Evolutionary conservation across 1,284 basidiomycete genomes (phyloP).

Genomic region (Heterobasidion annosum): DNA sequence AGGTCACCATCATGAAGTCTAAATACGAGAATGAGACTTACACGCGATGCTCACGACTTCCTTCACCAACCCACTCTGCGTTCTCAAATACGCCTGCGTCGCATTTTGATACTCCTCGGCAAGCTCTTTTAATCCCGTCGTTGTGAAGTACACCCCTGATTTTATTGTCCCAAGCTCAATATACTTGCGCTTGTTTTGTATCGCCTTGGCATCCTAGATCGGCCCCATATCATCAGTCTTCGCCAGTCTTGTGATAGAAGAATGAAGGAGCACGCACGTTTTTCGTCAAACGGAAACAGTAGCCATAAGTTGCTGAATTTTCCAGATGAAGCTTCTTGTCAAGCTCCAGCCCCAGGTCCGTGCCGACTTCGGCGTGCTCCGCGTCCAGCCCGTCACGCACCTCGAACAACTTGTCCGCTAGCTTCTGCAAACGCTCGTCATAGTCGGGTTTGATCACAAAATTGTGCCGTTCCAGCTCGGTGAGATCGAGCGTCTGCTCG

Average conservation of each 20-base stretch:
- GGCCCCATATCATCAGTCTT: neutral
- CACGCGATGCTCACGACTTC: conserved; percentile 91
- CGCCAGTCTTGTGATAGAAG: neutral
- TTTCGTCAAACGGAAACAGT: conserved; percentile 91
- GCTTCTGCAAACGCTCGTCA: conserved; percentile 64
- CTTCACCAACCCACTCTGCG: conserved; percentile 82
- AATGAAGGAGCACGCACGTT: conserved; percentile 45
- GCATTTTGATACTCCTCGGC: conserved; percentile 71
- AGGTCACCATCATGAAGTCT: neutral
- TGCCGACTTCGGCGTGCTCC: conserved; percentile 71
- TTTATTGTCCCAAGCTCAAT: conserved; percentile 85
- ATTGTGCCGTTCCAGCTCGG: conserved; percentile 77
- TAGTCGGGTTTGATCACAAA: conserved; percentile 94
- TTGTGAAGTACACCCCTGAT: conserved; percentile 90
- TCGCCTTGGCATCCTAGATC: conserved; percentile 69
- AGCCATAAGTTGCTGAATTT: conserved; percentile 86
- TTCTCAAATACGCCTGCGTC: conserved; percentile 63
- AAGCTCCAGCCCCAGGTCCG: conserved; percentile 76
- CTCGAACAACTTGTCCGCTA: conserved; percentile 57
- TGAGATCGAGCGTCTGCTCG: conserved; percentile 90
- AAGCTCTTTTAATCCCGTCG: conserved; percentile 62
- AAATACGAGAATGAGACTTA: conserved; percentile 26
- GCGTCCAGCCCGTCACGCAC: conserved; percentile 77
- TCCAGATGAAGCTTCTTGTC: conserved; percentile 97
- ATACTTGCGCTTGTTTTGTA: conserved; percentile 66